Conservation (phyloP, 805 yeast species). For the Zygosaccharomyces bisporus region DNA sequence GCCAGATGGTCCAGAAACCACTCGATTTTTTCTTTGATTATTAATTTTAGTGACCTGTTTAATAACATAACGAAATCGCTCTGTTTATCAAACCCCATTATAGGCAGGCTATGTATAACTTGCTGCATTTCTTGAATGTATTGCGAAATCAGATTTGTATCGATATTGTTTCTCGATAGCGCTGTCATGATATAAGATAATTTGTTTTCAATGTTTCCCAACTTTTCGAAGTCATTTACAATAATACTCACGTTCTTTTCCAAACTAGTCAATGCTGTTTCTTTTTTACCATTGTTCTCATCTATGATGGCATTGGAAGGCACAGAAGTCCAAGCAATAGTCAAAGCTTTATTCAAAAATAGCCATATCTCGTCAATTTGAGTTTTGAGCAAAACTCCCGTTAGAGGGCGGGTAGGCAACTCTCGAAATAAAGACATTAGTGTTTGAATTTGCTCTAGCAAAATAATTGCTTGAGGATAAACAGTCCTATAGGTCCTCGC, state of each 20-base stretch:
- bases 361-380: slow-evolving; percentile 36
- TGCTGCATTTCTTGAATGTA: slow-evolving; percentile 6
- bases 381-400: slow-evolving; percentile 40
- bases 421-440: slow-evolving; percentile 35
- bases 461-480: slow-evolving; percentile 53
- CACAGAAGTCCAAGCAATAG: slow-evolving; percentile 52
- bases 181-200: slow-evolving; percentile 1
- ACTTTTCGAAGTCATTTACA: slow-evolving; percentile 38
- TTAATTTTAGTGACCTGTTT: slow-evolving; percentile 8
- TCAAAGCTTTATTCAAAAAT: slow-evolving; percentile 36
- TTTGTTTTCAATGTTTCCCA: slow-evolving; percentile 21
- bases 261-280: slow-evolving; percentile 37
- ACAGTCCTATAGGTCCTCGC: slow-evolving; percentile 50
- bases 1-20: not conserved
- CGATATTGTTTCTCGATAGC: not conserved
- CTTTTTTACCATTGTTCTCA: not conserved
- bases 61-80: slow-evolving; percentile 1
- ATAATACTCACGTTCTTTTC: slow-evolving; percentile 32
- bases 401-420: slow-evolving; percentile 40
- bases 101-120: slow-evolving; percentile 3
- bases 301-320: slow-evolving; percentile 21
- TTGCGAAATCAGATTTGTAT: not conserved
- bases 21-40: slow-evolving; percentile 2
- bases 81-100: slow-evolving; percentile 1
- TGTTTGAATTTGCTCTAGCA: slow-evolving; percentile 49